Evolutionary conservation across 768 basidiomycete genomes (phyloP).

Genomic region (Termitomyces titanicus): DNA sequence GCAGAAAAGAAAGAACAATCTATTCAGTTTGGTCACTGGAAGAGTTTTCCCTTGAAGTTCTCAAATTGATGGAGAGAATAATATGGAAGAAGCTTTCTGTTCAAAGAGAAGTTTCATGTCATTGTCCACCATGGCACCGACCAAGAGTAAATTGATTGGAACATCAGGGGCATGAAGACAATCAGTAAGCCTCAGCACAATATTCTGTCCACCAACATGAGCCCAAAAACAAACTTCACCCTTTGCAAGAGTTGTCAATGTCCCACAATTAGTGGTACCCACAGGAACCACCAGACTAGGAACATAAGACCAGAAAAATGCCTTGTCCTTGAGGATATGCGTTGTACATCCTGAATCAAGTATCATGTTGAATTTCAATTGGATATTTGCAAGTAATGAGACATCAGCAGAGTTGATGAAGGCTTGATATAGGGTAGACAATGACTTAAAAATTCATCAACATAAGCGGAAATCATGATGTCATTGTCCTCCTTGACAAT

Average conservation of each 20-base stretch:
- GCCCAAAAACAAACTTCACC: not conserved
- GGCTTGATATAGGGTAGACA: too few relatives aligned
- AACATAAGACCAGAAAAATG: not conserved
- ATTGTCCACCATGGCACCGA: not conserved
- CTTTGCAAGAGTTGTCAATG: not conserved
- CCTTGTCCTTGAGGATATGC: too few relatives aligned
- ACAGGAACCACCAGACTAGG: not conserved
- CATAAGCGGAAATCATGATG: too few relatives aligned
- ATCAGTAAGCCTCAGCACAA: not conserved
- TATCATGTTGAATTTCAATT: not conserved
- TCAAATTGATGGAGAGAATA: not conserved
- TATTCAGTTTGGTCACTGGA: not conserved
- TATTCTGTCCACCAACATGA: not conserved
- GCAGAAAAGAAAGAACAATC: not conserved
- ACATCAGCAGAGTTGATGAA: too few relatives aligned
- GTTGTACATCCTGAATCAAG: too few relatives aligned
- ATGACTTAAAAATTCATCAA: too few relatives aligned
- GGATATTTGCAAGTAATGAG: too few relatives aligned
- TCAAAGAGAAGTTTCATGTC: not conserved
- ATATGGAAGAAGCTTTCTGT: not conserved
- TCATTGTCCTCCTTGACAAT: too few relatives aligned
- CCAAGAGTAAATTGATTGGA: not conserved
- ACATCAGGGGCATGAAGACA: constrained; percentile 3
- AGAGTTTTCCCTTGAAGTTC: not conserved
- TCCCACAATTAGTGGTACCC: not conserved